Base-by-base conservation (phyloP, 2,329 filamentous ascomycete species). In the Chaetomiaceae sp. region DNA sequence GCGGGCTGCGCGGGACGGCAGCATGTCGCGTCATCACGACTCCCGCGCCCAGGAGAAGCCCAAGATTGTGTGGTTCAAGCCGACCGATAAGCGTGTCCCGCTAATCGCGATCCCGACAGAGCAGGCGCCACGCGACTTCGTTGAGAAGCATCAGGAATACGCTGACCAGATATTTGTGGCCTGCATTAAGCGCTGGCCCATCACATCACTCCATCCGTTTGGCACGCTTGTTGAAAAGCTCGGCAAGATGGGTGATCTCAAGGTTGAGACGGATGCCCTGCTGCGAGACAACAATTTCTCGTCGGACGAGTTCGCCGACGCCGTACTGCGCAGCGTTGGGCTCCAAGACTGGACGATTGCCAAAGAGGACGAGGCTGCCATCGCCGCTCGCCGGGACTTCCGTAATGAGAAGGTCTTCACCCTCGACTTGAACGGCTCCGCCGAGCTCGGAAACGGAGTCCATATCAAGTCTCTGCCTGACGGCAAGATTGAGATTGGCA, bases 31-130 rank as follows among this genome's bases (percentile, higher is more conserved):
- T 58, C 81, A 85, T 48, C 85, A 94, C 60, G 89, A 91, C 57
- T 85, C 87, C 60, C 89, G 91, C 49, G 83, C 89, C 58, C 90
- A 95, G 68, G 94, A 99, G 60, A 96, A 96, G 74, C 94, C 94
- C 58, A 99, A 99, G 84, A 99, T 99, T 73, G 94, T 99, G 37
- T 99, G 94, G 94, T 99, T 99, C 77, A 99, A 99, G 78, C 94
- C 94, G 54, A 99, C 94, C 1, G 94, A 99, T 74, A 97, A 99
- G 81, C 90, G 94, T 67, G 94, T 99, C 43, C 94, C 94, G 45
- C 78, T 99, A 61, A 99, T 99, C 70, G 94, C 94, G 49, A 99
- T 99, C 60, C 94, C 94, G 1, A 99, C 94, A 3, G 94, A 99
- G 71, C 94, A 99, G 73, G 94, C 94, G 8, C 94, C 94, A 18